Percentiles rank a stretch among this genome's conserved stretches.
phyloP scores from a whole-genome alignment of 148 eudicot species.

The Limonium bicolor region DNA sequence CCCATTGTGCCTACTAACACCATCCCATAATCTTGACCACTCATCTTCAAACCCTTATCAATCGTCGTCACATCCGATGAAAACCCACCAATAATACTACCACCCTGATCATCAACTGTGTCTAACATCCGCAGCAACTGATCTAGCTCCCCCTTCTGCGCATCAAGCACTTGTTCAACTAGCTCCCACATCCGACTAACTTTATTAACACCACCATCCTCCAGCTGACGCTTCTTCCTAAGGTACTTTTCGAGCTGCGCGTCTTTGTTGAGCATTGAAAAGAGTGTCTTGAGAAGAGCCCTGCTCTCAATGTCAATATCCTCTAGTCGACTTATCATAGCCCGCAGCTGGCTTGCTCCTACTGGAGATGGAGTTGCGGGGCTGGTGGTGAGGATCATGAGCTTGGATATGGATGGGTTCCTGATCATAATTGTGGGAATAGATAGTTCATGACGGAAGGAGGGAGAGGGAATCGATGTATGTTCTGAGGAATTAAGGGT shows the following conservation, averaged over 20 bases:
- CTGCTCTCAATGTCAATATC: neutral
- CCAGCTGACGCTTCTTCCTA: neutral
- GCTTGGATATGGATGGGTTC: neutral
- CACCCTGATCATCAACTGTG: neutral
- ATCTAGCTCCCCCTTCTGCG: conserved; percentile 1
- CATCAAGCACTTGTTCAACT: conserved; percentile 2
- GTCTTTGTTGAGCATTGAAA: conserved; percentile 3
- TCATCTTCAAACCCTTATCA: neutral
- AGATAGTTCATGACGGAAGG: too few relatives aligned
- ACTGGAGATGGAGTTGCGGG: conserved; percentile 6
- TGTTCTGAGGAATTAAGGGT: too few relatives aligned
- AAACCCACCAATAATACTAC: neutral
- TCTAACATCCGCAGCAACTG: neutral
- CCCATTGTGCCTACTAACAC: too few relatives aligned
- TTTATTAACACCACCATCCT: too few relatives aligned
- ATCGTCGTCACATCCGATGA: neutral
- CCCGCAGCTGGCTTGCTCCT: neutral
- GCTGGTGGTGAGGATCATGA: neutral
- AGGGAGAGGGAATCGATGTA: too few relatives aligned
- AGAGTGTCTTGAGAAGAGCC: neutral
- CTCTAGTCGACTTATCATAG: conserved; percentile 1
- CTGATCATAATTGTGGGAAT: too few relatives aligned
- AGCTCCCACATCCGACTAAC: conserved; percentile 6
- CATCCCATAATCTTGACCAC: too few relatives aligned
- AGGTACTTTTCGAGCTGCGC: conserved; percentile 2